Evolutionary conservation across 352 stramenopile genomes (phyloP), one percentile per base, ranked within the genome.

Genomic region (Pythium monospermum): DNA sequence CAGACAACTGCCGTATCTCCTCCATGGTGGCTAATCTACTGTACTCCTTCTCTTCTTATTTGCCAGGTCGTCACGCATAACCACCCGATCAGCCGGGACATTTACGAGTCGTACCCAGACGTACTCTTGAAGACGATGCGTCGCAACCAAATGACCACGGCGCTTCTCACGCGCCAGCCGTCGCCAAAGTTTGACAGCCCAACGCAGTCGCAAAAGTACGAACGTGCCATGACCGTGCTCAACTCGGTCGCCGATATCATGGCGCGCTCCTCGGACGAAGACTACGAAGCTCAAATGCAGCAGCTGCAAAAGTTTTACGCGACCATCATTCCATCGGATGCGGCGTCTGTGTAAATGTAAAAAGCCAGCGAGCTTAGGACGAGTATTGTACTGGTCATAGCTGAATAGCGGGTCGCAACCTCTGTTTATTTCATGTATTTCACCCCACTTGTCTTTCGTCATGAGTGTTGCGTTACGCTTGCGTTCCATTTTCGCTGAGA

Each of bases 91-190:
- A 89, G 81, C 53, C 78, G 76, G 50, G 81, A 91, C 52, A 88
- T 90, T 54, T 91, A 91, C 57, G 81, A 89, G 55, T 75, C 77
- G 50, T 91, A 91, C 66, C 81, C 81, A 57, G 81, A 91, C 47
- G 78, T 91, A 57, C 48, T 91, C 48, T 66, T 89, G 18, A 89
- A 89, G 73, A 88, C 78, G 37, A 91, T 91, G 80, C 76, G 80
- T 19, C 77, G 77, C 49, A 91, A 76, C 39, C 80, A 91, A 38
- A 57, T 91, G 39, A 72, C 67, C 19, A 66, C 78, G 37, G 70
- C 70, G 46, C 67, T 87, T 61, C 53, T 87, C 26, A 74, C 73
- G 11, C 77, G 81, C 48, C 80, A 83, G 47, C 74, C 75, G 23
- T 66, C 68, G 51, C 77, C 78, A 45, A 91, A 89, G 64, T 91